Base-by-base conservation (phyloP, 1,139 yeast species). In the Taphrina populina region DNA sequence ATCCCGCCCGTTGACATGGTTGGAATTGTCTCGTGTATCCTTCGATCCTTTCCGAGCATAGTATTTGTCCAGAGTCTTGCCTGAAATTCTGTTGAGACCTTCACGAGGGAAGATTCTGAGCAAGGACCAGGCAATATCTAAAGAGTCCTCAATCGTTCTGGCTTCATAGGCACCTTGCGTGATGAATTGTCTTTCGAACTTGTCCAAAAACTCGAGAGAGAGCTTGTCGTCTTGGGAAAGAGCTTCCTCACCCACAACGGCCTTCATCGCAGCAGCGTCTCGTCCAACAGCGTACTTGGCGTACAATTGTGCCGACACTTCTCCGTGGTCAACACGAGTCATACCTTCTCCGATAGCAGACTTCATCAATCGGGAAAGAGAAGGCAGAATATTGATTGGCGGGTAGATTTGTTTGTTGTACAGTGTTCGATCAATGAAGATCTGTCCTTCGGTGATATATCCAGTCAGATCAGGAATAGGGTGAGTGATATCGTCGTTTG, bases 181-280 rank as follows among this genome's bases (percentile, higher is more conserved):
- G 66, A 92, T 88, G 69, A 94, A 94, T 57, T 92, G 84, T 78
- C 86, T 88, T 74, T 92, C 99, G 67, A 92, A 92, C 76, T 92
- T 92, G 71, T 94, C 98, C 75, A 92, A 82, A 71, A 92, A 92
- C 76, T 92, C 99, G 68, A 92, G 79, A 1, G 98, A 92, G 64
- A 92, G 80, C 75, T 92, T 94, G 75, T 92, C 99, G 74, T 92
- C 99, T 64, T 88, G 87, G 33, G 96, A 88, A 68, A 92, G 79
- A 36, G 99, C 98, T 74, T 92, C 99, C 74, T 92, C 99, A 81
- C 99, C 99, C 66, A 92, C 99, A 64, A 92, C 99, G n/a, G 98
- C 96, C 76, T 92, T 92, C 99, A 92, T 92, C 65, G 98, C 96
- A 52, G 98, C 98, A 29, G 98, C 99, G 74, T 92, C 99, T 75